Conservation (phyloP, 208 protist genomes). For the Trypanosoma brucei region DNA sequence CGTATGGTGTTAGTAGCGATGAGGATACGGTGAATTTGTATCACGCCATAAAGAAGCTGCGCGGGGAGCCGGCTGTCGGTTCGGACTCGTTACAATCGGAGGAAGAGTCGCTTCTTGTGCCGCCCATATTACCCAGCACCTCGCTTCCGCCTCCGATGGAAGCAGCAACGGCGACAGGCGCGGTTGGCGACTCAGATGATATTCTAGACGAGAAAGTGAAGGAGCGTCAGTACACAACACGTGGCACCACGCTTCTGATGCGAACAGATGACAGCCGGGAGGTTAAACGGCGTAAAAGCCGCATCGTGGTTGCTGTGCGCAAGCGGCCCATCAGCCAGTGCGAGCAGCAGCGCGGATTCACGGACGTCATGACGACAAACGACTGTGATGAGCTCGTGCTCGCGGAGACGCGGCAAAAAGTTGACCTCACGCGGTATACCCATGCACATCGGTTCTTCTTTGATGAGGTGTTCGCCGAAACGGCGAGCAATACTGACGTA, state of each 20-base stretch:
- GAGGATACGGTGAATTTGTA: conserved; percentile 26
- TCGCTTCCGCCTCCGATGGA: neutral
- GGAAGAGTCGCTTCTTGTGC: neutral
- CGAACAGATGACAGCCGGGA: conserved; percentile 13
- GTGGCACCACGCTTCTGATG: conserved; percentile 24
- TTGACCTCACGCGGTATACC: conserved; percentile 87
- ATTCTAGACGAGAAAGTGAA: conserved; percentile 17
- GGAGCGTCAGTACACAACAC: conserved; percentile 19
- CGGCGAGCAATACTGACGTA: conserved; percentile 53
- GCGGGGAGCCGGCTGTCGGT: neutral
- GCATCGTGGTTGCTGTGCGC: conserved; percentile 32
- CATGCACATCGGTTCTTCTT: conserved; percentile 84
- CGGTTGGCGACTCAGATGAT: conserved; percentile 12
- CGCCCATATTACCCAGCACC: neutral
- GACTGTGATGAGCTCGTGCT: conserved; percentile 25
- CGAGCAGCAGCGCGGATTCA: conserved; percentile 27
- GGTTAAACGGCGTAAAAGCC: conserved; percentile 23
- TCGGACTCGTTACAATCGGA: neutral
- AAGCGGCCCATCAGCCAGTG: conserved; percentile 23
- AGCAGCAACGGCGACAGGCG: neutral
- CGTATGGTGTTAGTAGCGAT: conserved; percentile 18
- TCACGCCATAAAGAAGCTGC: conserved; percentile 20
- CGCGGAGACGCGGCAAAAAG: conserved; percentile 43
- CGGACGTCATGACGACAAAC: conserved; percentile 31
- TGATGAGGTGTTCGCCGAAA: conserved; percentile 84